These are phyloP conservation scores for Amoeboradix gromovi DNA, from an alignment of 371 early-diverging fungal genomes.

Conservation along the genomic window DNA sequence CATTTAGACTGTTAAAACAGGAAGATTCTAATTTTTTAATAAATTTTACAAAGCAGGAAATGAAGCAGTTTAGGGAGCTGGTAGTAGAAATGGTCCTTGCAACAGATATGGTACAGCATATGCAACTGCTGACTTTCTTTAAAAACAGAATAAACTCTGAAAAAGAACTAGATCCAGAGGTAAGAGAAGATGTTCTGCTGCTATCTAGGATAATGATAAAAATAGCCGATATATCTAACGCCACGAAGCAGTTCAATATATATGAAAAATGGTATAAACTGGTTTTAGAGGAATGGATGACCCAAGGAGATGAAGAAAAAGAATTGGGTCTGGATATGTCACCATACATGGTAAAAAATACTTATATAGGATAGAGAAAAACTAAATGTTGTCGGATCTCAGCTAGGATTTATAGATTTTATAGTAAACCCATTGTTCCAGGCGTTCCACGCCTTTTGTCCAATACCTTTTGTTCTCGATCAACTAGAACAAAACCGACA, in stretches of 20 bases:
- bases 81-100: constrained; percentile 41
- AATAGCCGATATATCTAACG: constrained; percentile 52
- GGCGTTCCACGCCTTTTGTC: constrained; percentile 10
- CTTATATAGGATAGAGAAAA: constrained; percentile 12
- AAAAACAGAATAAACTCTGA: constrained; percentile 1
- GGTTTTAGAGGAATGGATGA: constrained; percentile 25
- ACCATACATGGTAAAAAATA: constrained; percentile 11
- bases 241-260: constrained; percentile 14
- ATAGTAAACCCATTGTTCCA: constrained; percentile 18
- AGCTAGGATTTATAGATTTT: constrained; percentile 21
- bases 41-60: constrained; percentile 9
- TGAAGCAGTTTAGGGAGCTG: constrained; percentile 29
- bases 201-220: constrained; percentile 40
- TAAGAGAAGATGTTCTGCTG: constrained; percentile 17
- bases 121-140: constrained; percentile 2
- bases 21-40: constrained; percentile 15
- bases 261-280: constrained; percentile 19
- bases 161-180: constrained; percentile 4
- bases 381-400: constrained; percentile 10
- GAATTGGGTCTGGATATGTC: constrained; percentile 20
- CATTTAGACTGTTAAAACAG: constrained; percentile 36
- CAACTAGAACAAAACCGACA: background rate
- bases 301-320: constrained; percentile 31
- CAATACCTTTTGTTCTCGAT: background rate
- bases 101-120: constrained; percentile 50